Evolutionary conservation across 495 filamentous ascomycete genomes (phyloP).

Genomic region (Niebla homalea): DNA sequence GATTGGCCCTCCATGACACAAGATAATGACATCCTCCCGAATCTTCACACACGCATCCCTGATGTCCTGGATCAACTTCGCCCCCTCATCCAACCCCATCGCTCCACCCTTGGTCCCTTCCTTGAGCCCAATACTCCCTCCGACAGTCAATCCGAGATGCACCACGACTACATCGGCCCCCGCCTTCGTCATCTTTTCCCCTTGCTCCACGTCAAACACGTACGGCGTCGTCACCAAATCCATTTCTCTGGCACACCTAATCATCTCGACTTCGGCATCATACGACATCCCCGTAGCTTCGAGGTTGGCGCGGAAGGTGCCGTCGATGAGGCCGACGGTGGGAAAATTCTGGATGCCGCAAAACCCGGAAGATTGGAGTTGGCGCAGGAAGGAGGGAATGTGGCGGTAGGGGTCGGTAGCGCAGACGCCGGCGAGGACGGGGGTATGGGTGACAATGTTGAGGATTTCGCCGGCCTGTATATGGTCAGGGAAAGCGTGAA

Average conservation of each 20-base stretch:
- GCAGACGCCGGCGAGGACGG: conserved; percentile 51
- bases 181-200: conserved; percentile 42
- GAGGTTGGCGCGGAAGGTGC: conserved; percentile 47
- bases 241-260: conserved; percentile 39
- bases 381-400: conserved; percentile 42
- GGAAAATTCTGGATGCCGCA: conserved; percentile 62
- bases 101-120: conserved; percentile 20
- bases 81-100: conserved; percentile 47
- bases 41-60: conserved; percentile 42
- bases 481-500: not conserved
- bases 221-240: conserved; percentile 56
- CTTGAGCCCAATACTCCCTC: conserved; percentile 47
- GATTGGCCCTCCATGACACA: conserved; percentile 60
- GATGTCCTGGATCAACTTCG: conserved; percentile 45
- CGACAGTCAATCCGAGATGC: conserved; percentile 56
- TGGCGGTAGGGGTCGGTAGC: conserved; percentile 43
- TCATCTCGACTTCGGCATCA: conserved; percentile 49
- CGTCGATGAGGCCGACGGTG: conserved; percentile 59
- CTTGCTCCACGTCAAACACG: conserved; percentile 49
- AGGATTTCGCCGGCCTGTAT: conserved; percentile 34
- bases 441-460: conserved; percentile 43
- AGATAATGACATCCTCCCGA: conserved; percentile 45
- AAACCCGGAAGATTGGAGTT: conserved; percentile 34
- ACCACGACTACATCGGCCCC: conserved; percentile 57
- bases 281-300: conserved; percentile 64